Evolutionary conservation across 306 rosid genomes (phyloP).

Genomic region (Argentina anserina): DNA sequence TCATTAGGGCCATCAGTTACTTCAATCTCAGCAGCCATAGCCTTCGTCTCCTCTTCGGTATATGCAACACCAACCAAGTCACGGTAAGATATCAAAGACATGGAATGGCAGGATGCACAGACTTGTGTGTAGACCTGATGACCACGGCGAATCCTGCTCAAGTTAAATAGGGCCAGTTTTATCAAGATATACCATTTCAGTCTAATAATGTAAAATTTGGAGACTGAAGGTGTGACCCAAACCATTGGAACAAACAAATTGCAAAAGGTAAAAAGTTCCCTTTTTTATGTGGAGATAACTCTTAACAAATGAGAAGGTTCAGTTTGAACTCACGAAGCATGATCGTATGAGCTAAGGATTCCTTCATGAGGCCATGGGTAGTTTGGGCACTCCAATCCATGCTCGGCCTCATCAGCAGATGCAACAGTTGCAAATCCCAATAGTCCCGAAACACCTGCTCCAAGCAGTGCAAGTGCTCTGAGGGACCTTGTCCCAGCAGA

Average conservation of each 20-base stretch:
- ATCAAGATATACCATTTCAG: slow-evolving; percentile 5
- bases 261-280: neutral
- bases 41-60: slow-evolving; percentile 96
- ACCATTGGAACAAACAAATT: neutral
- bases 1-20: slow-evolving; percentile 97
- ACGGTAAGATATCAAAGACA: slow-evolving; percentile 93
- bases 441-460: slow-evolving; percentile 80
- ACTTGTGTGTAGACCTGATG: slow-evolving; percentile 95
- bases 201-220: neutral
- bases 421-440: slow-evolving; percentile 76
- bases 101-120: slow-evolving; percentile 97
- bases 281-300: neutral
- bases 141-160: slow-evolving; percentile 96
- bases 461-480: slow-evolving; percentile 81
- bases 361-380: slow-evolving; percentile 99
- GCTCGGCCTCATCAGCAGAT: slow-evolving; percentile 96
- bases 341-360: slow-evolving; percentile 96
- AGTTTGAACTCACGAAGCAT: slow-evolving; percentile 72
- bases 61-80: slow-evolving; percentile 99
- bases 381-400: slow-evolving; percentile 79
- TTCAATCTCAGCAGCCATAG: slow-evolving; percentile 99
- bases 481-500: slow-evolving; percentile 60
- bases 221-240: too few species aligned
- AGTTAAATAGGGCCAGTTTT: slow-evolving; percentile 16
- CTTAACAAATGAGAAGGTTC: slow-evolving; percentile 5